Evolutionary conservation across 1,139 yeast genomes (phyloP).

Genomic region (Kluyveromyces sp.): DNA sequence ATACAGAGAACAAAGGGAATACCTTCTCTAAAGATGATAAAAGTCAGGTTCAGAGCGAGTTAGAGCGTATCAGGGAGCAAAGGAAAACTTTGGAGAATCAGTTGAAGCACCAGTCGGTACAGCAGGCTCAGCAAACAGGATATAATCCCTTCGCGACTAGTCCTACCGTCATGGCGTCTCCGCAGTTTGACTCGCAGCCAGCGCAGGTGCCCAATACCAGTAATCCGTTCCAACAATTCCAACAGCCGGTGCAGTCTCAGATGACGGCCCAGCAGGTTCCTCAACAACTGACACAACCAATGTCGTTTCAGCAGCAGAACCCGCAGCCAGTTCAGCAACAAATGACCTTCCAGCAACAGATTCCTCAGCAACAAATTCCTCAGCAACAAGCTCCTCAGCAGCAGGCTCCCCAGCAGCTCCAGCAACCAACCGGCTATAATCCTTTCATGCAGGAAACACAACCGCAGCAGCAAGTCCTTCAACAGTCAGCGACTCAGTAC

Average conservation of each 20-base stretch:
- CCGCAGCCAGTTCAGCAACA: conserved; percentile 10
- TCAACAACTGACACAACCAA: conserved; percentile 10
- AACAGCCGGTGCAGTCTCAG: conserved; percentile 11
- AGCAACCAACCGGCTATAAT: conserved; percentile 11
- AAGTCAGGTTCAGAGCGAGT: conserved; percentile 20
- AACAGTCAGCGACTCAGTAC: conserved; percentile 10
- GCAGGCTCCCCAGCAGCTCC: conserved; percentile 15
- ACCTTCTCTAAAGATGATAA: conserved; percentile 10
- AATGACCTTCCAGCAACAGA: conserved; percentile 3
- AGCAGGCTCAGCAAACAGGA: conserved; percentile 22
- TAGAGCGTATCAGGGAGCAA: conserved; percentile 27
- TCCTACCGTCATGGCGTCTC: conserved; percentile 6
- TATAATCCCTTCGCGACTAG: conserved; percentile 27
- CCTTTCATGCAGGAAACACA: conserved; percentile 1
- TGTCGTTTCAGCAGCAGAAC: conserved; percentile 11
- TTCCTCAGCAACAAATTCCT: conserved; percentile 5
- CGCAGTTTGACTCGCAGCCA: conserved; percentile 3
- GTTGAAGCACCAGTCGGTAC: conserved; percentile 24
- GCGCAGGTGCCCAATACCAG: conserved; percentile 6
- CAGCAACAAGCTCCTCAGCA: conserved; percentile 15
- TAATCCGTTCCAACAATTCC: conserved; percentile 15
- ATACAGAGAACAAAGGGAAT: conserved; percentile 12
- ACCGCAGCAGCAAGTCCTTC: neutral
- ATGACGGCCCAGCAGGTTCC: conserved; percentile 19
- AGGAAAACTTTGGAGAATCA: conserved; percentile 26